These are phyloP conservation scores for Mycena crocata DNA, from an alignment of 768 basidiomycete genomes.

Conservation along the genomic window DNA sequence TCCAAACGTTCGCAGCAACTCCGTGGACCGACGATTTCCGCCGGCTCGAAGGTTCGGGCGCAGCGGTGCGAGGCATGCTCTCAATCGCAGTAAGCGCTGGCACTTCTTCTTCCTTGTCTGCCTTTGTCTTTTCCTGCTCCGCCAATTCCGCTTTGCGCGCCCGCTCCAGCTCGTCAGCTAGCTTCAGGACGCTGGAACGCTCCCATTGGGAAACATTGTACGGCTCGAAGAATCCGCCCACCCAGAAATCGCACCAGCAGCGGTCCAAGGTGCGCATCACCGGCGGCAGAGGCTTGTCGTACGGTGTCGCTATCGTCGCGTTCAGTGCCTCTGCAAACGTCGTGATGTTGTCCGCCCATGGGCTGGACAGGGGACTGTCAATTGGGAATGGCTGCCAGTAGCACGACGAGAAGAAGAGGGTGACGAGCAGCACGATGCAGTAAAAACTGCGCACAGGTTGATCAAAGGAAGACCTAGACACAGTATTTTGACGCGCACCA, in stretches of 20 bases:
- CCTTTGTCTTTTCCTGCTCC: slow-evolving; percentile 23
- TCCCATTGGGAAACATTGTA: slow-evolving; percentile 86
- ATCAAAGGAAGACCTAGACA: slow-evolving; percentile 8
- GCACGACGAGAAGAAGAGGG: slow-evolving; percentile 89
- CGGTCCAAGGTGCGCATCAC: slow-evolving; percentile 78
- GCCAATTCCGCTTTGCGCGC: slow-evolving; percentile 41
- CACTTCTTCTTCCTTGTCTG: slow-evolving; percentile 20
- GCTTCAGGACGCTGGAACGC: slow-evolving; percentile 65
- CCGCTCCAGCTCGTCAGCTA: slow-evolving; percentile 54
- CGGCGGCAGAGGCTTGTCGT: slow-evolving; percentile 58
- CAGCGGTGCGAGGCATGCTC: slow-evolving; percentile 27
- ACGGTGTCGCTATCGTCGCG: slow-evolving; percentile 54
- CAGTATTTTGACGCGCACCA: slow-evolving; percentile 63
- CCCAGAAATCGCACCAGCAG: slow-evolving; percentile 88
- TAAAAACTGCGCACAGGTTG: slow-evolving; percentile 69
- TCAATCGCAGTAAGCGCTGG: slow-evolving; percentile 17
- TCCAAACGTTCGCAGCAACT: slow-evolving; percentile 23
- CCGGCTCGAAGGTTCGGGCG: slow-evolving; percentile 15
- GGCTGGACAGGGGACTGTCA: slow-evolving; percentile 68
- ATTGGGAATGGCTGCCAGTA: slow-evolving; percentile 89
- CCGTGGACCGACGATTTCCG: slow-evolving; percentile 2
- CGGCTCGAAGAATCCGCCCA: slow-evolving; percentile 75
- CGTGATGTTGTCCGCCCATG: slow-evolving; percentile 78
- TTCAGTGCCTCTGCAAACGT: slow-evolving; percentile 78
- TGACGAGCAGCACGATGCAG: slow-evolving; percentile 83